Base-by-base conservation (phyloP, 257 asterid species). In the Fraxinus excelsior region DNA sequence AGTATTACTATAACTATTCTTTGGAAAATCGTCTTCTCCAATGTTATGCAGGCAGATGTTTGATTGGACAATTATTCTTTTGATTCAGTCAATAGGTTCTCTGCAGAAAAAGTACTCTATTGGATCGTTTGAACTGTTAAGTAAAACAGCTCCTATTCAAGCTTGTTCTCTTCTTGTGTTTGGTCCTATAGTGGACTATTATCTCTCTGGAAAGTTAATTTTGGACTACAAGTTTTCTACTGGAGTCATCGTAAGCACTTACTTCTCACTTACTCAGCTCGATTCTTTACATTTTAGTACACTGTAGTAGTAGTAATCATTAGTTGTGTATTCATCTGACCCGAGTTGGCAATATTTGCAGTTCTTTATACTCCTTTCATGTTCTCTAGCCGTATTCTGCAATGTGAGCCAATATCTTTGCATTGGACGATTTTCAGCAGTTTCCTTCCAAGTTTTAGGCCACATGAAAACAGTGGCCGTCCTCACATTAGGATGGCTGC, bases 391-490 rank as follows among this genome's bases (percentile, higher is more conserved):
- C 0, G 98, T 95, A 38, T 95, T 95, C 94, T 95, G 99, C 98
- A 95, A 95, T 28, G 86, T 93, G 75, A 95, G 99, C 80, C 99
- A 95, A 84, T 95, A 95, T 87, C 96, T 95, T 34, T 95, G 99
- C 85, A 95, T 95, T 3, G 99, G 99, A 29, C 92, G 99, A n/a
- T 95, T 92, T 81, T 95, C 99, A 46, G 99, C 99, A 0, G 98
- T 93, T 77, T 95, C 99, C 21, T 95, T 95, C 86, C 99, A 95
- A 86, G 99, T 95, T 66, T 76, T 95, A 51, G 99, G 99, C 21
- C 99, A 95, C 91, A 95, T 95, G 96, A 95, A 95, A 82, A 95
- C 99, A 1, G 97, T 95, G 26, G 89, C 96, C 23, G 99, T 95
- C 49, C 93, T 95, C 26, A 87, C 91, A 4, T 81, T 95, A 84